phyloP scores from a whole-genome alignment of 2,329 filamentous ascomycete genomes.

The Keithomyces neogunnii region DNA sequence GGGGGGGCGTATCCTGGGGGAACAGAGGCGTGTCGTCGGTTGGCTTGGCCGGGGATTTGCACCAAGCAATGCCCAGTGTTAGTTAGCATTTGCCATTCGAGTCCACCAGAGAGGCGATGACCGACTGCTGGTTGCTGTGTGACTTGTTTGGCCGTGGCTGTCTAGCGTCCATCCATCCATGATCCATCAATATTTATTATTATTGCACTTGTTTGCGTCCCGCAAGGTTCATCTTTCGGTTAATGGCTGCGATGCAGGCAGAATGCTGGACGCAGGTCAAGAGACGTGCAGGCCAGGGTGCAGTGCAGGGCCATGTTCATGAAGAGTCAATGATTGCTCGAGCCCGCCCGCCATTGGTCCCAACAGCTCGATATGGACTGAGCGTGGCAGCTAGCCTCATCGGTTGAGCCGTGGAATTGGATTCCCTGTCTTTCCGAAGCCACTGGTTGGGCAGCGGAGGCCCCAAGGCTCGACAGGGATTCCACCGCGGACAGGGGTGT shows the following conservation, averaged over 20 bases:
- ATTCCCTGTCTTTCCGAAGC: background rate
- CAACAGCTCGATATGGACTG: background rate
- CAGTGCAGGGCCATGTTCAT: background rate
- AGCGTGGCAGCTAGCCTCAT: background rate
- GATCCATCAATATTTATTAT: background rate
- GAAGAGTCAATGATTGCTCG: background rate
- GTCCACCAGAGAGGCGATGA: background rate
- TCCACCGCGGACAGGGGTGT: background rate
- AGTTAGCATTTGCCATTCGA: too few relatives aligned
- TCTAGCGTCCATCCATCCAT: background rate
- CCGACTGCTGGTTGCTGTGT: background rate
- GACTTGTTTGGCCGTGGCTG: background rate
- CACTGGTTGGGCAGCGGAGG: background rate
- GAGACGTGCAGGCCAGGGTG: background rate
- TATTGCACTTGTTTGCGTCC: too few relatives aligned
- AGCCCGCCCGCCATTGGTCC: background rate
- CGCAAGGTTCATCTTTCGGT: background rate
- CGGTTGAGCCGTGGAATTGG: background rate
- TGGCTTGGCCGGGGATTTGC: background rate
- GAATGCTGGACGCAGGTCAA: background rate
- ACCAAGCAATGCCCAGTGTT: too few relatives aligned
- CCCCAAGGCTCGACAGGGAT: background rate
- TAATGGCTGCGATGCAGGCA: background rate
- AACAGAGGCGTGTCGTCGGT: background rate
- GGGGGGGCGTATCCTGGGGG: constrained; percentile 1